Base-by-base conservation (phyloP, 2,329 filamentous ascomycete species). In the Thielaviopsis ethacetica region DNA sequence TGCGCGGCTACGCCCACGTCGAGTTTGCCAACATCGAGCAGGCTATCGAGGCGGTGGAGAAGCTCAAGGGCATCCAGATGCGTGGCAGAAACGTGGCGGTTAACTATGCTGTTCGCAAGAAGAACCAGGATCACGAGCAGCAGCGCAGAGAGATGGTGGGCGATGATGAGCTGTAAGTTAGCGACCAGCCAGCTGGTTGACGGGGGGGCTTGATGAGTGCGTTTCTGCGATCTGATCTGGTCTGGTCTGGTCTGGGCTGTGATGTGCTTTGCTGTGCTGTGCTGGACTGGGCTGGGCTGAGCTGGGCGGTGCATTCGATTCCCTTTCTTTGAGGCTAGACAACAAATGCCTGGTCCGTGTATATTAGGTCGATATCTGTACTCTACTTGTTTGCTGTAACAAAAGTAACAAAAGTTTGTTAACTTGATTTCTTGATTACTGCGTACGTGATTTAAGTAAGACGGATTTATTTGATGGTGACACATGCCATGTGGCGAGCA, bases 1-100 rank as follows among this genome's bases (percentile, higher is more conserved):
- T 86, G 44, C 79, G 87, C 68, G 90, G 90, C 62, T 95, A 93
- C 68, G 86, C 85, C 21, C 89, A 95, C 68, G 85, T 84, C 54
- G 88, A 94, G 67, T 95, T 95, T 69, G 67, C 78, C 51, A 81
- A 86, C 65, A 68, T 83, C 47, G 77, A 82, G 62, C 81, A 81
- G 62, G 87, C 88, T n/a, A 66, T 72, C 58, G 73, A 72, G 62
- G 89, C 80, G 0, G 73, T 73, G 65, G 77, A 82, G 58, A 64
- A 74, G 15, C 73, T 95, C 47, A 1, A 69, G 57, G 70, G 72
- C 22, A 80, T 80, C 69, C 69, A 73, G 54, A 72, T 91, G n/a
- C 84, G 84, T 65, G 84, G 83, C 50, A 79, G 88, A 59, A 67
- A 69, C 57, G 71, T 95, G 63, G 78, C 77, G 59, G 65, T 91